These are phyloP conservation scores for Xylariaceae sp. DNA, from an alignment of 2,329 filamentous ascomycete genomes.

Conservation along the genomic window DNA sequence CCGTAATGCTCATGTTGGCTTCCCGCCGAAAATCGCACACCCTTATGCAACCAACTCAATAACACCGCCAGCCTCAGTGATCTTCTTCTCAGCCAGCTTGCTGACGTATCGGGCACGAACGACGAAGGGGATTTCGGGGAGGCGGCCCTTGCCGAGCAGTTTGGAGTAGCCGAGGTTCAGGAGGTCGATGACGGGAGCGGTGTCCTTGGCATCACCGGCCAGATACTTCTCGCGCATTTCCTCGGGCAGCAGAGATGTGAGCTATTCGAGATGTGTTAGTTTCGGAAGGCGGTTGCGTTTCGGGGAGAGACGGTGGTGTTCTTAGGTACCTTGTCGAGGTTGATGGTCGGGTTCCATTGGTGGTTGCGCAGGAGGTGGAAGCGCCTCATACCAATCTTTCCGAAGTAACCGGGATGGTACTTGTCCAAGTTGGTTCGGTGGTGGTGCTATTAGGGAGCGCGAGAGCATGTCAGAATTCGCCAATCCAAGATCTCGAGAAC, in stretches of 20 bases:
- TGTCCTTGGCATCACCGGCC: conserved; percentile 74
- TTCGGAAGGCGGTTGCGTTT: no score
- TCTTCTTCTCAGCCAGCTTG: conserved; percentile 97
- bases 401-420: conserved; percentile 98
- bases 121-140: conserved; percentile 89
- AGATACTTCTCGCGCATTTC: conserved; percentile 95
- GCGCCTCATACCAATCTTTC: conserved; percentile 92
- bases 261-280: conserved; percentile 48
- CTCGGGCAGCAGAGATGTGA: conserved; percentile 89
- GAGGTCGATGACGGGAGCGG: conserved; percentile 96
- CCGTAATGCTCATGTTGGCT: conserved; percentile 12
- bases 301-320: no score
- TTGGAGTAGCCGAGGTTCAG: conserved; percentile 97
- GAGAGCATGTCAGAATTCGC: conserved; percentile 41
- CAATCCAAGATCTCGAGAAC: neutral
- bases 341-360: conserved; percentile 98
- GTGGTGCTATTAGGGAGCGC: conserved; percentile 93
- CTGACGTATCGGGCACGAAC: conserved; percentile 94
- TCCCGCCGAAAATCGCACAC: neutral
- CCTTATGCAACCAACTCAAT: conserved; percentile 23
- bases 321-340: conserved; percentile 84
- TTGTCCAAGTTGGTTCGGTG: conserved; percentile 81
- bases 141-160: conserved; percentile 95
- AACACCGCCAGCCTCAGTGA: conserved; percentile 90
- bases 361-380: conserved; percentile 96